These are phyloP conservation scores for Sporothrix humicola DNA, from an alignment of 2,329 filamentous ascomycete species.

Conservation along the genomic window DNA sequence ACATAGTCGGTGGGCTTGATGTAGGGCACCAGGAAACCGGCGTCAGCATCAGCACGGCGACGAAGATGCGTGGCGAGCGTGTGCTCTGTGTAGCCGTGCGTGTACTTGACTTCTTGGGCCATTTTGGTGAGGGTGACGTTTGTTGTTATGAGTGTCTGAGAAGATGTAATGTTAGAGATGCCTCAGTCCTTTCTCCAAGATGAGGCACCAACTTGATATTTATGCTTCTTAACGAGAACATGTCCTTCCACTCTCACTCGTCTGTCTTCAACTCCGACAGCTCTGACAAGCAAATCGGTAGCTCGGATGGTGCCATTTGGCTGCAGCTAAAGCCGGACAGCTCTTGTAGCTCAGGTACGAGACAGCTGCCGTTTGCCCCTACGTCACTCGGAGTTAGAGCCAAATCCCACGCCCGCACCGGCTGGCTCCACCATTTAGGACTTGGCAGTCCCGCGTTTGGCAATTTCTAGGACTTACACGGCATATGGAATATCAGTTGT, in stretches of 20 bases:
- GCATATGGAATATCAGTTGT: background rate
- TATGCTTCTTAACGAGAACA: background rate
- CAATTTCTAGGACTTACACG: slow-evolving; percentile 13
- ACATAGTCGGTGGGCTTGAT: slow-evolving; percentile 49
- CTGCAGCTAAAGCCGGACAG: background rate
- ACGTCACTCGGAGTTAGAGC: slow-evolving; percentile 4
- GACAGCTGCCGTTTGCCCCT: background rate
- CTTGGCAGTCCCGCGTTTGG: background rate
- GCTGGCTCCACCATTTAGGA: background rate
- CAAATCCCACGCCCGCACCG: background rate
- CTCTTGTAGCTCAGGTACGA: background rate
- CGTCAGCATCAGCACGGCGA: slow-evolving; percentile 53
- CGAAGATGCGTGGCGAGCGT: slow-evolving; percentile 48
- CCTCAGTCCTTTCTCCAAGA: too few relatives aligned
- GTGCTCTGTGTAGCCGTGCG: slow-evolving; percentile 34
- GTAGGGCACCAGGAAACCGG: slow-evolving; percentile 51
- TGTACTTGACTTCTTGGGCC: slow-evolving; percentile 24
- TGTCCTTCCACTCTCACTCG: background rate
- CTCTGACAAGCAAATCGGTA: background rate
- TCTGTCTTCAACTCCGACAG: background rate
- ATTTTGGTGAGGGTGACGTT: background rate
- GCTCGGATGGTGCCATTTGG: slow-evolving; percentile 19
- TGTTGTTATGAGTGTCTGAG: background rate
- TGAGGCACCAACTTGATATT: slow-evolving; percentile 23
- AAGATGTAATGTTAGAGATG: background rate